phyloP scores from a whole-genome alignment of 2,329 filamentous ascomycete species.

The Ophiostoma sp. region DNA sequence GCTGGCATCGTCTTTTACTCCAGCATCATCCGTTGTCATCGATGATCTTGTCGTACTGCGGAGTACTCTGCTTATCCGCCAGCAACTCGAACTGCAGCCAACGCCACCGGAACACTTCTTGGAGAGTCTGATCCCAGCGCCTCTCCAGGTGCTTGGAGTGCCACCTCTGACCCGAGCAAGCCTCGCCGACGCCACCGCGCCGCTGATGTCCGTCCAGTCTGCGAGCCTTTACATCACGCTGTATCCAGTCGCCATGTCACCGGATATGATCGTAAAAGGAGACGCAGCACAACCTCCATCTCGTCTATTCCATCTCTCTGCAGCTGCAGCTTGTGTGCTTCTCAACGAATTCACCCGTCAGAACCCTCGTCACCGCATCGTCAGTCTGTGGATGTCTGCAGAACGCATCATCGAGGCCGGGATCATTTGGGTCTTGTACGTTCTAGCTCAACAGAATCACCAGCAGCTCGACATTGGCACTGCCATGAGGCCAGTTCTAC shows the following conservation, averaged over 20 bases:
- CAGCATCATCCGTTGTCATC: background rate
- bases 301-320: background rate
- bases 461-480: background rate
- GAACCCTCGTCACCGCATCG: background rate
- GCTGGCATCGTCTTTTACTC: background rate
- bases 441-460: background rate
- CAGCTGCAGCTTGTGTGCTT: background rate
- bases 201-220: background rate
- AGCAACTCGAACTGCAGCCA: background rate
- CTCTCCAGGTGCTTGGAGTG: background rate
- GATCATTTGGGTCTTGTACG: background rate
- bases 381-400: background rate
- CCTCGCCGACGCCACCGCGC: background rate
- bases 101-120: background rate
- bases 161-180: background rate
- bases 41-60: background rate
- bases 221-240: background rate
- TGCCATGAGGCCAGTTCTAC: slow-evolving; percentile 1
- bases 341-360: background rate
- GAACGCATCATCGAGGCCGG: slow-evolving; percentile 2
- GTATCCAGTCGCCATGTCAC: background rate
- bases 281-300: background rate
- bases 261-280: background rate
- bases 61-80: background rate
- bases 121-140: background rate